Evolutionary conservation across 2,329 filamentous ascomycete genomes (phyloP).

Genomic region (Gyromitra esculenta): DNA sequence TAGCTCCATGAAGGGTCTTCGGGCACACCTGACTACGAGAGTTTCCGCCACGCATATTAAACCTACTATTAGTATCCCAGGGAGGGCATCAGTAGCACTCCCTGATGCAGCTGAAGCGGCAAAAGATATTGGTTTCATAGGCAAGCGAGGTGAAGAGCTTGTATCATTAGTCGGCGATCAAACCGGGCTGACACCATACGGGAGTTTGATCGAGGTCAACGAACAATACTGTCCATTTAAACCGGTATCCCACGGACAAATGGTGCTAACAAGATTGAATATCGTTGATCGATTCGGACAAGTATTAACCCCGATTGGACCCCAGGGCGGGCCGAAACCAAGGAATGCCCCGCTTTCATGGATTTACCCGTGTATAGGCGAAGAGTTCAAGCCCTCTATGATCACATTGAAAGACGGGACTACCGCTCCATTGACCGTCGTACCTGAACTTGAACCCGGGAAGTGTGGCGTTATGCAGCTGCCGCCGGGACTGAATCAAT

Average conservation of each 20-base stretch:
- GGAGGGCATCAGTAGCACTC: neutral
- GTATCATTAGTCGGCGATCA: neutral
- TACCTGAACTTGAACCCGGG: conserved; percentile 3
- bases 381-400: conserved; percentile 59
- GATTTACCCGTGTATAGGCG: conserved; percentile 60
- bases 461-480: conserved; percentile 60
- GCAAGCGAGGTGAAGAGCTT: neutral
- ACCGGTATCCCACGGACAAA: conserved; percentile 60
- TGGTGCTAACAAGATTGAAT: conserved; percentile 59
- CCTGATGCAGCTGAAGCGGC: neutral
- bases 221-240: conserved; percentile 57
- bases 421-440: conserved; percentile 16
- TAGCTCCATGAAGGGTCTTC: neutral
- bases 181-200: conserved; percentile 6
- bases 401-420: neutral
- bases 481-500: conserved; percentile 61
- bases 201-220: neutral
- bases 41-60: conserved; percentile 9
- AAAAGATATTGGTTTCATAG: neutral
- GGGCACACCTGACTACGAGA: conserved; percentile 37
- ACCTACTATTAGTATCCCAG: neutral
- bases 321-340: conserved; percentile 36
- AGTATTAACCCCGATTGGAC: conserved; percentile 49
- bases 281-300: conserved; percentile 59
- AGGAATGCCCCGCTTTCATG: conserved; percentile 19